These are phyloP conservation scores for Neurospora sp. DNA, from an alignment of 495 filamentous ascomycete species.

Conservation along the genomic window DNA sequence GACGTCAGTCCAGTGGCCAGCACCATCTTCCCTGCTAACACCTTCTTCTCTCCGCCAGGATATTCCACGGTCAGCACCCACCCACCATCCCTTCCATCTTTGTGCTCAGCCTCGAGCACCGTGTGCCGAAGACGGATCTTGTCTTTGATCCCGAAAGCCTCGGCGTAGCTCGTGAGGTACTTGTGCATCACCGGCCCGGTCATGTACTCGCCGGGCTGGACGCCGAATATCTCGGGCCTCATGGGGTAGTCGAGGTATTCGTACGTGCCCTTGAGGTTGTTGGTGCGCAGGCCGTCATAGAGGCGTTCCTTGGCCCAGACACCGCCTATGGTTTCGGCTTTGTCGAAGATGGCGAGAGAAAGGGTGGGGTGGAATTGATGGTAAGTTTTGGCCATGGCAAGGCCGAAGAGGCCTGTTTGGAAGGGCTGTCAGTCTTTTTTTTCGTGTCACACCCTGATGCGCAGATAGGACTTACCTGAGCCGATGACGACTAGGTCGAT, in stretches of 20 bases:
- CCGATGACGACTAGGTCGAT: constrained; percentile 36
- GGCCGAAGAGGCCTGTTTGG: constrained; percentile 37
- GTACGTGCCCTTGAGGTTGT: constrained; percentile 52
- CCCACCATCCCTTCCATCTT: constrained; percentile 20
- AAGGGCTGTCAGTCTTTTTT: too few species aligned
- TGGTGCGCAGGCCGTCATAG: constrained; percentile 58
- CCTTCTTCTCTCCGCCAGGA: not conserved
- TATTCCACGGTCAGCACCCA: constrained; percentile 30
- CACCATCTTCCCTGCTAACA: constrained; percentile 24
- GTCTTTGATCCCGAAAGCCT: constrained; percentile 45
- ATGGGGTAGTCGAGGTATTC: constrained; percentile 71
- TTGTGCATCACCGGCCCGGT: constrained; percentile 53
- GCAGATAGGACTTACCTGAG: constrained; percentile 18
- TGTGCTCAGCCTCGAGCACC: constrained; percentile 44
- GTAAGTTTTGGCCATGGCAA: constrained; percentile 33
- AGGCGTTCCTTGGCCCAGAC: constrained; percentile 57
- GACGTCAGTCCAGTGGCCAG: constrained; percentile 30
- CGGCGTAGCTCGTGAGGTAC: constrained; percentile 56
- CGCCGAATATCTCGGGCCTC: constrained; percentile 46
- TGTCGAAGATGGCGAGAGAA: constrained; percentile 31
- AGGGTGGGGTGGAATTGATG: constrained; percentile 29
- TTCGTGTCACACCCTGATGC: too few species aligned
- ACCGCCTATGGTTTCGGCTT: constrained; percentile 46
- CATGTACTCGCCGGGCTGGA: constrained; percentile 56
- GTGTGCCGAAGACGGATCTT: constrained; percentile 44